phyloP scores from a whole-genome alignment of 345 rosid species.

The Corymbia maculata region DNA sequence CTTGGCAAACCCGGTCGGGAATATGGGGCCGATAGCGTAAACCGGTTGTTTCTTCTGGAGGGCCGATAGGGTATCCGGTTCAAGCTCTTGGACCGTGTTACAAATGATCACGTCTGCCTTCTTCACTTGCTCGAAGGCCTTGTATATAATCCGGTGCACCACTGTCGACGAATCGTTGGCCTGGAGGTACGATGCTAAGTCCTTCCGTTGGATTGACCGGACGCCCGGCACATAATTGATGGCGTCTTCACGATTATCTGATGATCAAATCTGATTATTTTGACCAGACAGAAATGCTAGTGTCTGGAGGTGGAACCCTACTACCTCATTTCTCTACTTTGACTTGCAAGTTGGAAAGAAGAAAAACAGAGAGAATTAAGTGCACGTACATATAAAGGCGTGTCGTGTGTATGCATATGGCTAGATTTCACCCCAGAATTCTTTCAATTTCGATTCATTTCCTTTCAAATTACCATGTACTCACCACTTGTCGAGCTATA shows the following conservation, averaged over 20 bases:
- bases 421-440: neutral
- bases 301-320: neutral
- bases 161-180: conserved; percentile 30
- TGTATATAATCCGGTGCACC: conserved; percentile 39
- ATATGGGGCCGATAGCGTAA: conserved; percentile 72
- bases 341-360: neutral
- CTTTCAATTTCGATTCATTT: neutral
- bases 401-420: neutral
- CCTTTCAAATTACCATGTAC: neutral
- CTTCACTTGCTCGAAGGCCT: conserved; percentile 39
- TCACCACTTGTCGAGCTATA: neutral
- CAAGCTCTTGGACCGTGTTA: conserved; percentile 62
- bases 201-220: conserved; percentile 33
- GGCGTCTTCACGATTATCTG: conserved; percentile 39
- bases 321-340: neutral
- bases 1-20: conserved; percentile 30
- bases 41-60: conserved; percentile 22
- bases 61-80: conserved; percentile 33
- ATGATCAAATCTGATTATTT: neutral
- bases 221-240: conserved; percentile 78
- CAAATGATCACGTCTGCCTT: conserved; percentile 56
- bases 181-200: conserved; percentile 63
- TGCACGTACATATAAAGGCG: neutral
- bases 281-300: neutral
- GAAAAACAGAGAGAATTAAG: neutral